phyloP scores from a whole-genome alignment of 345 rosid species.

The Anastatica hierochuntica region DNA sequence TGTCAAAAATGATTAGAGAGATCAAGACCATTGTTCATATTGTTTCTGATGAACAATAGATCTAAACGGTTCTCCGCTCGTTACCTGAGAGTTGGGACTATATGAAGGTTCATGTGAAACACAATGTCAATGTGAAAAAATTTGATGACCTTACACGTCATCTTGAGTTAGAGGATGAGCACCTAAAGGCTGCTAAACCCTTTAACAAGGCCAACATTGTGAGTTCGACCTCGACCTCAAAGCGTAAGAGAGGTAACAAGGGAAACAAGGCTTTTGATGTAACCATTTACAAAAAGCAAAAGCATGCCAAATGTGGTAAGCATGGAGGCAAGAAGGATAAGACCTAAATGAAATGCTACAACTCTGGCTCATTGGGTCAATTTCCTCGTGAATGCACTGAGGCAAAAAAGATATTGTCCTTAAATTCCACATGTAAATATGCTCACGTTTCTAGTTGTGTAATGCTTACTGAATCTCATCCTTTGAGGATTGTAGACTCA shows the following conservation, averaged over 20 bases:
- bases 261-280: no score
- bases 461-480: not conserved
- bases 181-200: no score
- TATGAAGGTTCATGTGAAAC: not conserved
- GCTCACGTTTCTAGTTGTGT: no score
- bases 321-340: not conserved
- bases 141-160: no score
- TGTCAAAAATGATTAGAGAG: not conserved
- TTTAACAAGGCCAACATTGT: no score
- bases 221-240: no score
- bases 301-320: not conserved
- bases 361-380: not conserved
- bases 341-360: not conserved
- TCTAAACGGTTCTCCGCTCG: not conserved
- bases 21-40: not conserved
- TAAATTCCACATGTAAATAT: no score
- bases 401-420: conserved; percentile 4
- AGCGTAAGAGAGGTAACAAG: no score
- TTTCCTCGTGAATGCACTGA: conserved; percentile 6
- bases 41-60: not conserved
- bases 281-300: no score
- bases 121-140: not conserved
- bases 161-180: no score
- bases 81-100: not conserved
- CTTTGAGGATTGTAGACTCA: conserved; percentile 10